These are phyloP conservation scores for Talaromyces islandicus DNA, from an alignment of 2,329 filamentous ascomycete species.

Conservation along the genomic window DNA sequence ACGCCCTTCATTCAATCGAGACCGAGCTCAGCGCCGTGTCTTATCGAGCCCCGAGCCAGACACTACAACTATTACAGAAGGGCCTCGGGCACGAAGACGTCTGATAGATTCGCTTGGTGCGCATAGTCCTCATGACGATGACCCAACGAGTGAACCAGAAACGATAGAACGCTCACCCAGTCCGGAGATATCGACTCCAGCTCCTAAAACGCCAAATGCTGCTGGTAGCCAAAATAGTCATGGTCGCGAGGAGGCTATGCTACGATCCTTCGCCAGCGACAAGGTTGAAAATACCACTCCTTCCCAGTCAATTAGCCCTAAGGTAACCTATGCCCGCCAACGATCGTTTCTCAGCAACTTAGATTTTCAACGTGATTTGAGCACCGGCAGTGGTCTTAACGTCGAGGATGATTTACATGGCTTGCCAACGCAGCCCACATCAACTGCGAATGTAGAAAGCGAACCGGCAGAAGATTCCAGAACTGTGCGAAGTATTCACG, in stretches of 20 bases:
- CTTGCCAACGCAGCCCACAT: constrained; percentile 18
- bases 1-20: not conserved
- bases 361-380: constrained; percentile 3
- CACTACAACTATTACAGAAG: not conserved
- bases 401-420: constrained; percentile 9
- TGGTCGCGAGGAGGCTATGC: not conserved
- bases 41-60: not conserved
- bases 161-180: not conserved
- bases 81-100: constrained; percentile 24
- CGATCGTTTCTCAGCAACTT: constrained; percentile 54
- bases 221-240: not conserved
- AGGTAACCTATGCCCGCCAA: constrained; percentile 54
- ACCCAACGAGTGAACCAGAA: constrained; percentile 7
- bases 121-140: constrained; percentile 10
- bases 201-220: not conserved
- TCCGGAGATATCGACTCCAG: constrained; percentile 4
- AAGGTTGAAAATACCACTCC: constrained; percentile 7
- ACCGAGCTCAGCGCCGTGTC: not conserved
- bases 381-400: not conserved
- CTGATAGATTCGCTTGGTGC: constrained; percentile 28
- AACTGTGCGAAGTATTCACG: constrained; percentile 53
- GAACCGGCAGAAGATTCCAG: constrained; percentile 42
- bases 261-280: not conserved
- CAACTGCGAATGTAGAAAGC: constrained; percentile 26
- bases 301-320: constrained; percentile 31